These are phyloP conservation scores for Kodamaea hsintzibuensis DNA, from an alignment of 805 yeast genomes.

Conservation along the genomic window DNA sequence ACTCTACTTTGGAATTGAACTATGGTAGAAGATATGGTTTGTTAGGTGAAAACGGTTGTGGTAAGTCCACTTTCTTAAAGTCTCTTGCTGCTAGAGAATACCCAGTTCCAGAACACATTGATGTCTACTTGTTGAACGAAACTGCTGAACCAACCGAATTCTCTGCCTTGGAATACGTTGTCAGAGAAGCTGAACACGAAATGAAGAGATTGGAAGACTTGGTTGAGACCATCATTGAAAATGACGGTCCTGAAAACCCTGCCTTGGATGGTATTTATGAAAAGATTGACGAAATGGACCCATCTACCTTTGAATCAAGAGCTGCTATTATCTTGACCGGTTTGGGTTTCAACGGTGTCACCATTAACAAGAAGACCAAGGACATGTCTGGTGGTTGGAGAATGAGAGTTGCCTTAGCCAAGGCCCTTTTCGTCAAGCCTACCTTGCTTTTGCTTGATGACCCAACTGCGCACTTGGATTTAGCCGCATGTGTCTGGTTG, in stretches of 20 bases:
- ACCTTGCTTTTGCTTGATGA: slow-evolving; percentile 92
- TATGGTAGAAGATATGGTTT: slow-evolving; percentile 98
- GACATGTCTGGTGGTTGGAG: slow-evolving; percentile 99
- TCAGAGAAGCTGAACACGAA: slow-evolving; percentile 92
- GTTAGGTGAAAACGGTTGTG: slow-evolving; percentile 98
- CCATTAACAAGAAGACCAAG: slow-evolving; percentile 91
- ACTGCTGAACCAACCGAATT: slow-evolving; percentile 94
- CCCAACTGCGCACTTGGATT: slow-evolving; percentile 98
- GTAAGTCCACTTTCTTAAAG: slow-evolving; percentile 92
- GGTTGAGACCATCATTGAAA: slow-evolving; percentile 85
- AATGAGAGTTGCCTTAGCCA: slow-evolving; percentile 98
- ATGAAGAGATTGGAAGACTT: slow-evolving; percentile 86
- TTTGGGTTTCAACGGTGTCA: slow-evolving; percentile 88
- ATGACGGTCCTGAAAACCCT: slow-evolving; percentile 92
- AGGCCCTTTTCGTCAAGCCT: slow-evolving; percentile 97
- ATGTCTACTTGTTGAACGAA: slow-evolving; percentile 90
- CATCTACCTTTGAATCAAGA: slow-evolving; percentile 92
- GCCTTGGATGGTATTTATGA: slow-evolving; percentile 87
- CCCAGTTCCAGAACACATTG: slow-evolving; percentile 91
- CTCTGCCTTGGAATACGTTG: slow-evolving; percentile 94
- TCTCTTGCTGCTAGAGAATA: slow-evolving; percentile 94
- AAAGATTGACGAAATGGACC: slow-evolving; percentile 94
- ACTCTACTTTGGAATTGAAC: slow-evolving; percentile 87
- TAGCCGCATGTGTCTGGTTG: slow-evolving; percentile 99
- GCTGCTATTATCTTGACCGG: slow-evolving; percentile 95